phyloP scores from a whole-genome alignment of 1,284 basidiomycete genomes.

The Microbotryomycetes sp. region DNA sequence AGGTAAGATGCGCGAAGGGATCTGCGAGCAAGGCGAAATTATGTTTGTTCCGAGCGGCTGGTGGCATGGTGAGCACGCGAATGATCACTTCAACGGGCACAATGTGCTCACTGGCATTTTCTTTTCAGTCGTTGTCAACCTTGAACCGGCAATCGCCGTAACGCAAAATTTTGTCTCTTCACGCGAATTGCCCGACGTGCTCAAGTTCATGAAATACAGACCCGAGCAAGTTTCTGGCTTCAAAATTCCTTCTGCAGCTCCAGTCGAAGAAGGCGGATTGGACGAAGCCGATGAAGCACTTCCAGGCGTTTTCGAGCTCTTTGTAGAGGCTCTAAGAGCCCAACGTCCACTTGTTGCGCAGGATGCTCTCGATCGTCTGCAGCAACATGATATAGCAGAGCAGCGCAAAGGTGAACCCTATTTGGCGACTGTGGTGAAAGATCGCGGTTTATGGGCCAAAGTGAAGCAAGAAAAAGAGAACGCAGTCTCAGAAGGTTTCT shows the following conservation, averaged over 20 bases:
- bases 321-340: constrained; percentile 1
- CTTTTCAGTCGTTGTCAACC: constrained; percentile 38
- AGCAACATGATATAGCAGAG: background rate
- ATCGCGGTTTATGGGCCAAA: constrained; percentile 5
- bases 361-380: background rate
- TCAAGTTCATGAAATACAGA: constrained; percentile 45
- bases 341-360: background rate
- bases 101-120: constrained; percentile 31
- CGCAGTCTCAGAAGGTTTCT: constrained; percentile 2
- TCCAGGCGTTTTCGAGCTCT: constrained; percentile 8
- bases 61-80: constrained; percentile 38
- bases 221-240: constrained; percentile 47
- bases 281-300: constrained; percentile 15
- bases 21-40: constrained; percentile 42
- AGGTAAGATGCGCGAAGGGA: constrained; percentile 43
- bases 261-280: constrained; percentile 10
- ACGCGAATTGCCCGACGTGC: constrained; percentile 43
- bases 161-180: constrained; percentile 48
- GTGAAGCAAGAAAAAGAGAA: background rate
- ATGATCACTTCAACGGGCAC: background rate
- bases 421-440: background rate
- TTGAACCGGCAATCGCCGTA: constrained; percentile 43
- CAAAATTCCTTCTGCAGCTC: constrained; percentile 25
- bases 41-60: constrained; percentile 38
- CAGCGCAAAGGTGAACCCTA: background rate